Base-by-base conservation (phyloP, 75 land plant species). In the Selaginella tamariscina region DNA sequence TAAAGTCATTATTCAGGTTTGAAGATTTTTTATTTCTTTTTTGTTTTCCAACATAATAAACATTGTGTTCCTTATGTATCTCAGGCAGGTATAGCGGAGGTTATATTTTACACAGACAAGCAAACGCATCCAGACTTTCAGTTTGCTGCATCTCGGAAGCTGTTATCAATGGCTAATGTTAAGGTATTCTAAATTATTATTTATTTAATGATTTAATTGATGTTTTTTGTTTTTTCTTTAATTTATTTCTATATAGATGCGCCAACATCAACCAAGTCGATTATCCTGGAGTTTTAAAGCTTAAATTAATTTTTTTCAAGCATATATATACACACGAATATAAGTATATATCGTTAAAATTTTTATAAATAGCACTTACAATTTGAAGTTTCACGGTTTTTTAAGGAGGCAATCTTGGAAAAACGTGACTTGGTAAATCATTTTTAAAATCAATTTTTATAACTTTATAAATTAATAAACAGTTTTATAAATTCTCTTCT, bases 21-120 rank as follows among this genome's bases (percentile, higher is more conserved):
- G 31, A 1, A 13, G 29, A 69, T 44, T 32, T n/a, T 24, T 31
- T 27, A 24, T 20, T 29, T 26, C 70, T 68, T 68, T 2, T 21
- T 2, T 59, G 8, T 24, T 29, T 15, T 2, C 20, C 11, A 1
- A 24, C 28, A 1, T 2, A 30, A 15, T 24, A 65, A 24, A 65
- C 11, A 2, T 65, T 2, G 20, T 15, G 15, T 24, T 27, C 5
- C 66, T 27, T 33, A 32, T 22, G 24, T 26, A 65, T 71, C 80
- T 33, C 86, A 93, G 98, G 84, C 98, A 27, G 98, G 98, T 66
- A 89, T 93, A 24, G 78, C 88, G 26, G 98, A 93, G 79, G 91
- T 93, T 26, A 83, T 93, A 21, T 93, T 88, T 55, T 89, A 80
- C 74, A 73, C 88, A 24, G 96, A 89, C 71, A 93, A 93, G 71